A percentile compares a stretch with the other conserved stretches of the same genome.
phyloP scores from a whole-genome alignment of 352 stramenopile genomes.

The Pythium brachiatum region DNA sequence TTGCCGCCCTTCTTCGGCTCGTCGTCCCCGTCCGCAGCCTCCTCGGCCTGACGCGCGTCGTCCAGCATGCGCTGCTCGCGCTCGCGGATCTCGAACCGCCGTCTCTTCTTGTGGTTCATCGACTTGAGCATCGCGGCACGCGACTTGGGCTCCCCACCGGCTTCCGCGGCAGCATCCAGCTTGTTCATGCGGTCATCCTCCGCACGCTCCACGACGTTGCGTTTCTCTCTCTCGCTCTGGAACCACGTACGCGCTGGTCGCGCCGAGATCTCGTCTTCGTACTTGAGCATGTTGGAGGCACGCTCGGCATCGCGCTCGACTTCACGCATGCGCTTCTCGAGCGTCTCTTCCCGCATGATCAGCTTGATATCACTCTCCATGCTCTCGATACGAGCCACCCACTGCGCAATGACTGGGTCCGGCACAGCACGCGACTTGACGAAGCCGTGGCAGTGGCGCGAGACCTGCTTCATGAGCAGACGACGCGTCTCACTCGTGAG shows the following conservation, averaged over 20 bases:
- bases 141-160: constrained; percentile 34
- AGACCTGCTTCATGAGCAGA: constrained; percentile 94
- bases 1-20: constrained; percentile 39
- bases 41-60: constrained; percentile 36
- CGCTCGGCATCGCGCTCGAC: constrained; percentile 88
- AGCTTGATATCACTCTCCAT: constrained; percentile 77
- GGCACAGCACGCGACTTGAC: constrained; percentile 90
- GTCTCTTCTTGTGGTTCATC: constrained; percentile 88
- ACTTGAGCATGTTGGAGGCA: constrained; percentile 88
- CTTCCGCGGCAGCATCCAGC: constrained; percentile 32
- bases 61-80: constrained; percentile 78
- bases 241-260: constrained; percentile 91
- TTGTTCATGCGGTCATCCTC: constrained; percentile 63
- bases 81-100: constrained; percentile 81
- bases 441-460: constrained; percentile 84
- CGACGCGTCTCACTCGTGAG: constrained; percentile 89
- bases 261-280: constrained; percentile 89
- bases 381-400: constrained; percentile 80
- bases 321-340: constrained; percentile 89
- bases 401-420: constrained; percentile 84
- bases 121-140: constrained; percentile 77
- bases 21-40: constrained; percentile 38
- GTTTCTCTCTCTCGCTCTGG: constrained; percentile 89
- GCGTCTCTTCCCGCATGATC: constrained; percentile 85
- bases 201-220: constrained; percentile 66